phyloP scores from a whole-genome alignment of 1,284 basidiomycete genomes.

The Puccinia coronata region DNA sequence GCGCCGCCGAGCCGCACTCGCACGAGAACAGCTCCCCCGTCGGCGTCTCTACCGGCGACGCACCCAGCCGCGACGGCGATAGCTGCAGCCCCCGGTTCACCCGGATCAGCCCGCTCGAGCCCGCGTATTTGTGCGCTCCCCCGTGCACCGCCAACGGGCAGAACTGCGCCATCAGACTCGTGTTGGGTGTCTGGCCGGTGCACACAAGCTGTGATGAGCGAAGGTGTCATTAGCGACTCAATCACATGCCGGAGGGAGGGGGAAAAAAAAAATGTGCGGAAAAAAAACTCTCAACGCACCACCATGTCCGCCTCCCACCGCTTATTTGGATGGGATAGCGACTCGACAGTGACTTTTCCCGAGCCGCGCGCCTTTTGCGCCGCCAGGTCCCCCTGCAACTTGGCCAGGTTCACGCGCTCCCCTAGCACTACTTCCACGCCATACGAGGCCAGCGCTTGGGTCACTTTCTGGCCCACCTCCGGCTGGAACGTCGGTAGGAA shows the following conservation, averaged over 20 bases:
- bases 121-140: neutral
- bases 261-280: no score
- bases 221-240: neutral
- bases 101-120: conserved; percentile 25
- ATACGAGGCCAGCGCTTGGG: neutral
- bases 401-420: conserved; percentile 36
- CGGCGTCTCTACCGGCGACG: conserved; percentile 34
- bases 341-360: conserved; percentile 10
- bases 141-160: conserved; percentile 47
- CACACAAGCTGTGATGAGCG: conserved; percentile 24
- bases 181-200: conserved; percentile 43
- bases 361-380: neutral
- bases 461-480: conserved; percentile 29
- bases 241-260: neutral
- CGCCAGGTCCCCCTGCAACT: conserved; percentile 6
- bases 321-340: neutral
- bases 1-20: conserved; percentile 20
- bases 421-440: conserved; percentile 19
- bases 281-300: no score
- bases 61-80: conserved; percentile 26
- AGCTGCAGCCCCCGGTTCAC: conserved; percentile 35
- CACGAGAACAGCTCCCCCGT: neutral
- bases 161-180: conserved; percentile 37
- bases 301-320: conserved; percentile 45
- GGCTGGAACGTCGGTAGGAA: conserved; percentile 37